Percentiles rank a stretch among this genome's conserved stretches.
phyloP scores from a whole-genome alignment of 768 basidiomycete species.

The Candolleomyces efflorescens region DNA sequence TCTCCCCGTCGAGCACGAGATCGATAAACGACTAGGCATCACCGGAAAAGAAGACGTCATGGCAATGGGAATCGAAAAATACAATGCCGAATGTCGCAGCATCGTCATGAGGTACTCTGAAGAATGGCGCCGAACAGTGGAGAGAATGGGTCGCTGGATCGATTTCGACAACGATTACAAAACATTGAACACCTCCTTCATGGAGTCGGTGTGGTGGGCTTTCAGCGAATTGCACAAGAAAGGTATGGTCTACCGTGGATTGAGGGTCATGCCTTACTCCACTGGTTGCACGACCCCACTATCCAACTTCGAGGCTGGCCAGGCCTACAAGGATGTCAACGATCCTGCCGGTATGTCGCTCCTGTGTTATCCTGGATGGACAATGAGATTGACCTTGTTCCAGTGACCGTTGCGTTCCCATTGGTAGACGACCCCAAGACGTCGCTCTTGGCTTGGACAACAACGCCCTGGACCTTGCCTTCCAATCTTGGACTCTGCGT shows the following conservation, averaged over 20 bases:
- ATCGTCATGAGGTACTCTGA: conserved; percentile 97
- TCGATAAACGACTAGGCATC: conserved; percentile 94
- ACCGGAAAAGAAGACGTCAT: conserved; percentile 92
- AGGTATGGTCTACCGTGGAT: conserved; percentile 86
- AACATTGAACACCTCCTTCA: conserved; percentile 88
- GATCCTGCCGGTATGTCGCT: conserved; percentile 78
- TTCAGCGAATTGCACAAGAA: conserved; percentile 94
- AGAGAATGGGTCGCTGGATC: conserved; percentile 99
- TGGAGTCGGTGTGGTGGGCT: conserved; percentile 99
- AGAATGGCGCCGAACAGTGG: conserved; percentile 94
- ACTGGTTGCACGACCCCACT: conserved; percentile 94
- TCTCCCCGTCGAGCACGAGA: conserved; percentile 97
- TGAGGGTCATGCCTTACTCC: conserved; percentile 97
- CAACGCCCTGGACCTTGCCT: conserved; percentile 97
- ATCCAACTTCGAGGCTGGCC: conserved; percentile 95
- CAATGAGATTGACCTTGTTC: neutral
- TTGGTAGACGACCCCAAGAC: conserved; percentile 91
- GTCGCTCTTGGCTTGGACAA: conserved; percentile 94
- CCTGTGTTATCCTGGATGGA: neutral
- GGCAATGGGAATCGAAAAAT: conserved; percentile 93
- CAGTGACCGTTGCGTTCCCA: conserved; percentile 90
- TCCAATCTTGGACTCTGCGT: conserved; percentile 95
- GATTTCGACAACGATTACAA: conserved; percentile 99
- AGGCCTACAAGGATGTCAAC: conserved; percentile 87
- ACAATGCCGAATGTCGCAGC: conserved; percentile 93